These are phyloP conservation scores for Samsoniella hepiali DNA, from an alignment of 2,329 filamentous ascomycete genomes.

Conservation along the genomic window DNA sequence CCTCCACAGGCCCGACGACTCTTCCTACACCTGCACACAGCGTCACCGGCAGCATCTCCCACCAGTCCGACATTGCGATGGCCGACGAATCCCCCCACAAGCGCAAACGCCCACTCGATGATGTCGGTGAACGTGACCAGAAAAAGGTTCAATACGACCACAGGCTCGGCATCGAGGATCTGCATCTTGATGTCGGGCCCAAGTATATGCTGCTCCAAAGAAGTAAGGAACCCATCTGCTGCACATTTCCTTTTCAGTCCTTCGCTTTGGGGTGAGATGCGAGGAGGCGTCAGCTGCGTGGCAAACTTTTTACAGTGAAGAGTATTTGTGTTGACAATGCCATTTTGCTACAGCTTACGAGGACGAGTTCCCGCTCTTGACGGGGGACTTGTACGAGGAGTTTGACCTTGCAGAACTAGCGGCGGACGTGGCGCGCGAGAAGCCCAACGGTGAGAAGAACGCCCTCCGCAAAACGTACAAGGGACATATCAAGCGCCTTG, in stretches of 20 bases:
- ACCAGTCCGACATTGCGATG: slow-evolving; percentile 45
- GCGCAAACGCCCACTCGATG: slow-evolving; percentile 58
- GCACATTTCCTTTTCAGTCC: slow-evolving; percentile 21
- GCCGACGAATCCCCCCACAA: slow-evolving; percentile 56
- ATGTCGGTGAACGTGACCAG: slow-evolving; percentile 52
- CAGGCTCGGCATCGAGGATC: slow-evolving; percentile 60
- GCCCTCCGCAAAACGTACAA: slow-evolving; percentile 66
- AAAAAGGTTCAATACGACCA: slow-evolving; percentile 63
- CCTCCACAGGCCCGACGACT: slow-evolving; percentile 36
- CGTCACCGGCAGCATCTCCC: slow-evolving; percentile 53
- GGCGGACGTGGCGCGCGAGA: slow-evolving; percentile 59
- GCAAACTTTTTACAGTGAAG: slow-evolving; percentile 26
- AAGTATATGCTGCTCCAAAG: slow-evolving; percentile 66
- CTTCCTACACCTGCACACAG: slow-evolving; percentile 62
- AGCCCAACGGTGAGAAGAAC: slow-evolving; percentile 65
- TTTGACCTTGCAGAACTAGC: slow-evolving; percentile 57
- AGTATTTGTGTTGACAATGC: slow-evolving; percentile 20
- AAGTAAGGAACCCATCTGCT: slow-evolving; percentile 56
- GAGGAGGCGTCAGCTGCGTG: slow-evolving; percentile 26
- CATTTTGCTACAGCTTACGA: slow-evolving; percentile 40
- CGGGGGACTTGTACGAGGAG: slow-evolving; percentile 57
- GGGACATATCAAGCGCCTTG: slow-evolving; percentile 62
- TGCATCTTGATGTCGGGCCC: slow-evolving; percentile 63
- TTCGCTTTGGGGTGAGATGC: slow-evolving; percentile 20
- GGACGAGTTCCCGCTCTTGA: slow-evolving; percentile 45